Conservation (phyloP, 768 basidiomycete genomes). For the Fomitopsis serialis region DNA sequence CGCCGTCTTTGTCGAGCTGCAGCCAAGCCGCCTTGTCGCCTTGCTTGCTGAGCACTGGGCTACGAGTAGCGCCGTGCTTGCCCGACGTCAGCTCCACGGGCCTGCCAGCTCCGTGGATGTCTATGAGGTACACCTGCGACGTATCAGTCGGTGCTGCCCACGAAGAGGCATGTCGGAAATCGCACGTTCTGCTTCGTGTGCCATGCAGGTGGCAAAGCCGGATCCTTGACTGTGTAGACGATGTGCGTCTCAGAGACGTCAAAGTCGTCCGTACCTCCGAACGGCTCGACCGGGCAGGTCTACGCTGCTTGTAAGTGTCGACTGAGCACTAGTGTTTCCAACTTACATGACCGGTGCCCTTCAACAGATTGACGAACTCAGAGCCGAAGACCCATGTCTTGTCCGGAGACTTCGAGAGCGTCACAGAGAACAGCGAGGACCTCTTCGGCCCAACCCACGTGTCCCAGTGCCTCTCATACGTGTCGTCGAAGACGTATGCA, state of each 20-base stretch:
- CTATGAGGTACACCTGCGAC: slow-evolving; percentile 65
- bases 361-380: slow-evolving; percentile 53
- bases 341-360: slow-evolving; percentile 67
- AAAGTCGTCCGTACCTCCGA: slow-evolving; percentile 81
- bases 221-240: slow-evolving; percentile 84
- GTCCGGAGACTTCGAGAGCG: slow-evolving; percentile 41
- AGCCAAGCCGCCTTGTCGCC: slow-evolving; percentile 82
- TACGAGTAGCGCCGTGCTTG: slow-evolving; percentile 75
- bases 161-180: neutral
- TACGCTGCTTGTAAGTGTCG: slow-evolving; percentile 19
- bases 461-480: slow-evolving; percentile 50
- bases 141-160: neutral
- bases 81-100: slow-evolving; percentile 76
- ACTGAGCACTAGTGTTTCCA: neutral
- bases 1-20: slow-evolving; percentile 82
- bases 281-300: slow-evolving; percentile 78
- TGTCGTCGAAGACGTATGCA: slow-evolving; percentile 48
- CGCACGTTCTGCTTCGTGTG: slow-evolving; percentile 87
- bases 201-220: slow-evolving; percentile 65
- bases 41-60: slow-evolving; percentile 60
- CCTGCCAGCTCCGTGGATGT: slow-evolving; percentile 42
- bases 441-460: slow-evolving; percentile 71
- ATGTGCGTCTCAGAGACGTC: slow-evolving; percentile 66
- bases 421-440: slow-evolving; percentile 66
- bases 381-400: slow-evolving; percentile 49